phyloP scores from a whole-genome alignment of 2,329 filamentous ascomycete genomes.

The Claviceps maximensis region DNA sequence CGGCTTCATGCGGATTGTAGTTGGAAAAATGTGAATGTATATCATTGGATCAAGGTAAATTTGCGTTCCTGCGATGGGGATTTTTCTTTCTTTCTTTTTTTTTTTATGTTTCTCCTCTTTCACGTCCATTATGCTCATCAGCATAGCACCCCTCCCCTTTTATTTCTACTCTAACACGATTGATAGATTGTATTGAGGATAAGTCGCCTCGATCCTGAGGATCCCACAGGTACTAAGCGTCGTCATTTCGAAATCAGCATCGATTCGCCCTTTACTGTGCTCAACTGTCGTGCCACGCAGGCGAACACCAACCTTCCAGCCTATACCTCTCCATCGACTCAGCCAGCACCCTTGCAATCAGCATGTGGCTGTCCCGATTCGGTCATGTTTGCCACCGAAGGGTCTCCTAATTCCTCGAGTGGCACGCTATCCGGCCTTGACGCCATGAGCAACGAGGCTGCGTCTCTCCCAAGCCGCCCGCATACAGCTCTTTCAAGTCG shows the following conservation, averaged over 20 bases:
- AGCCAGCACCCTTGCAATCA: constrained; percentile 30
- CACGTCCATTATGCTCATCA: too few species aligned
- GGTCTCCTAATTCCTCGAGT: constrained; percentile 53
- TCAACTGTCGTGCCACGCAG: constrained; percentile 86
- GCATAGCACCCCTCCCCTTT: too few species aligned
- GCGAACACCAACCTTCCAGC: constrained; percentile 77
- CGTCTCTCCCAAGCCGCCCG: constrained; percentile 36
- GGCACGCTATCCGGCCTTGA: constrained; percentile 31
- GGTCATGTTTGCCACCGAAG: constrained; percentile 39
- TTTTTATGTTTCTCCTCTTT: neutral
- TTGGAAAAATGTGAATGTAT: constrained; percentile 86
- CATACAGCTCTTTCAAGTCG: constrained; percentile 40
- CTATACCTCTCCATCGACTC: constrained; percentile 46
- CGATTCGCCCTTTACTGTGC: constrained; percentile 85
- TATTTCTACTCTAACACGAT: neutral
- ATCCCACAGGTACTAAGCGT: constrained; percentile 57
- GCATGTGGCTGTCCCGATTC: constrained; percentile 43
- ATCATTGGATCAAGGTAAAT: constrained; percentile 89
- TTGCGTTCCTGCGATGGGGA: too few species aligned
- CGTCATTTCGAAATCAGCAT: constrained; percentile 94
- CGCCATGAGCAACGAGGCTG: constrained; percentile 16
- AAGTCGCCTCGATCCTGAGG: constrained; percentile 66
- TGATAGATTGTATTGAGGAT: constrained; percentile 78
- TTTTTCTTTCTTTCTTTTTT: neutral
- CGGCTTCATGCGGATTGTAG: constrained; percentile 81